Conservation (phyloP, 345 rosid species). For the Hirschfeldia incana region DNA sequence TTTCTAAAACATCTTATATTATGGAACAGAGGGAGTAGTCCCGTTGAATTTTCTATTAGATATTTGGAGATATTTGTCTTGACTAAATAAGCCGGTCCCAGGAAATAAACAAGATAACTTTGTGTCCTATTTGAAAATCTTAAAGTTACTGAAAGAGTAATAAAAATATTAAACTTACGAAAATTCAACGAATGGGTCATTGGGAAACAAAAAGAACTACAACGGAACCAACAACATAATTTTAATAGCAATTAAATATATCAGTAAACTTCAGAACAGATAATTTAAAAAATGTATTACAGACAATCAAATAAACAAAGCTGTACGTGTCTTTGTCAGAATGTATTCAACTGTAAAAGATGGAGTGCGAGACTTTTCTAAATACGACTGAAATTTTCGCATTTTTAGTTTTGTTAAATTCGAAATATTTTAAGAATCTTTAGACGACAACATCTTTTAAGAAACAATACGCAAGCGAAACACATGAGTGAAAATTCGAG, state of each 20-base stretch:
- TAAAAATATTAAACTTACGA: background rate
- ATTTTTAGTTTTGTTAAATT: background rate
- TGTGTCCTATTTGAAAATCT: background rate
- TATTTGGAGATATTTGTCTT: constrained; percentile 11
- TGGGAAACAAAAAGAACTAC: background rate
- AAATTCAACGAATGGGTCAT: background rate
- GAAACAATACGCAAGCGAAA: background rate
- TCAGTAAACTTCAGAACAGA: background rate
- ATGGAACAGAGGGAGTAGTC: no score
- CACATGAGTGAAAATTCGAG: constrained; percentile 32
- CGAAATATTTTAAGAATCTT: background rate
- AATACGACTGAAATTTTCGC: constrained; percentile 20
- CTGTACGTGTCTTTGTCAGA: constrained; percentile 2
- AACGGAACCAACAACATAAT: background rate
- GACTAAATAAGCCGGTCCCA: constrained; percentile 15
- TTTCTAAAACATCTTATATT: no score
- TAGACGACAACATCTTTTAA: background rate
- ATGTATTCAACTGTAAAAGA: constrained; percentile 32
- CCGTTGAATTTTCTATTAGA: constrained; percentile 29
- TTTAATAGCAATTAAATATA: background rate
- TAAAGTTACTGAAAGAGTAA: background rate
- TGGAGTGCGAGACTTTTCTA: constrained; percentile 44
- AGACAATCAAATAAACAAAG: background rate
- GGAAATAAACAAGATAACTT: background rate
- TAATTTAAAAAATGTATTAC: background rate